Evolutionary conservation across 768 basidiomycete species (phyloP).

Genomic region (Kondoa subrosea): DNA sequence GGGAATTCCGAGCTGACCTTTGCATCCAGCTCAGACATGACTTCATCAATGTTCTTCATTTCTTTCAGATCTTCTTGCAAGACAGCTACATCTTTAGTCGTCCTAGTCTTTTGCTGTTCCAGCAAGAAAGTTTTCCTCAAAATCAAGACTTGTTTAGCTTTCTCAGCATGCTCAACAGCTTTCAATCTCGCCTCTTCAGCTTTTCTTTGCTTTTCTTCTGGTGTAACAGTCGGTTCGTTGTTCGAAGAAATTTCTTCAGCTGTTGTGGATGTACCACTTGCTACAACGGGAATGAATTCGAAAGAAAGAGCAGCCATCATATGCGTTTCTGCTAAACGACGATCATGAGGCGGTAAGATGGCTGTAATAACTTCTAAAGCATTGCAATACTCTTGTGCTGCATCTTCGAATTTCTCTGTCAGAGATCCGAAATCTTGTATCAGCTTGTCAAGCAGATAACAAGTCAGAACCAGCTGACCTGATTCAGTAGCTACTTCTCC

Average conservation of each 20-base stretch:
- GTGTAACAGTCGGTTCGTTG: slow-evolving; percentile 8
- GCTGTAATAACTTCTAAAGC: slow-evolving; percentile 16
- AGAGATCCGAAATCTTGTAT: background rate
- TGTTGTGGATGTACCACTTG: background rate
- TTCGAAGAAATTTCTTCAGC: slow-evolving; percentile 2
- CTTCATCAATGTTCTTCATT: slow-evolving; percentile 16
- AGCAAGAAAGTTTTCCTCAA: background rate
- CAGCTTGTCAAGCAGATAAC: no score
- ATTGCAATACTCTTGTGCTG: slow-evolving; percentile 22
- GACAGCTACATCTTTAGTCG: background rate
- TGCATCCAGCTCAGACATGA: slow-evolving; percentile 15
- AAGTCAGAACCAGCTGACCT: slow-evolving; percentile 43
- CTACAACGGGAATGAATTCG: slow-evolving; percentile 14
- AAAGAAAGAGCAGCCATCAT: slow-evolving; percentile 16
- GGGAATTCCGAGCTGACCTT: slow-evolving; percentile 9
- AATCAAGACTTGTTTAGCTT: slow-evolving; percentile 5
- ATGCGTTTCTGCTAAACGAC: slow-evolving; percentile 23
- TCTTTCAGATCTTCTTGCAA: slow-evolving; percentile 15
- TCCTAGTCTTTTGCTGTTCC: slow-evolving; percentile 14
- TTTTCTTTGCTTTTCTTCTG: slow-evolving; percentile 8
- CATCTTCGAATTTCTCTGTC: slow-evolving; percentile 24
- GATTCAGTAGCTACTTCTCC: slow-evolving; percentile 96
- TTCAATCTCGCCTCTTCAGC: slow-evolving; percentile 7
- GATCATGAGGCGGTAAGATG: slow-evolving; percentile 20
- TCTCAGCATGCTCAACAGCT: slow-evolving; percentile 4